A percentile compares a stretch with the other conserved stretches of the same genome.
phyloP scores from a whole-genome alignment of 163 green algal genomes.

The Trebouxiophyceae sp. region DNA sequence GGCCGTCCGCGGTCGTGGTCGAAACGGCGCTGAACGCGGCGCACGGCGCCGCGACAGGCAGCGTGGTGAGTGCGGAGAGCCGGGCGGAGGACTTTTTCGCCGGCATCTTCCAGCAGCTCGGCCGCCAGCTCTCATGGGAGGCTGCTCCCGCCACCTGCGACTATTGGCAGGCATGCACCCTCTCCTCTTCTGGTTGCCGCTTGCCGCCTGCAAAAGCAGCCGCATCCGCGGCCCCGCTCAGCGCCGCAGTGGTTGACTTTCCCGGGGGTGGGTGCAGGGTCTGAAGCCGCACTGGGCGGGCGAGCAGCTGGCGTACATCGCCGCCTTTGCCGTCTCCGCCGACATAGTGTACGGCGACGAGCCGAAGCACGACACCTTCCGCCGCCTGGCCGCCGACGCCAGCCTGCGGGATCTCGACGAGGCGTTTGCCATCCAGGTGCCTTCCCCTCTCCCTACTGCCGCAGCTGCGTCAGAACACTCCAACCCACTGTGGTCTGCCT shows the following conservation, averaged over 20 bases:
- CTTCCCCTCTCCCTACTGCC: neutral
- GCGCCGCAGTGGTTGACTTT: neutral
- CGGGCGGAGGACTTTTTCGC: slow-evolving; percentile 19
- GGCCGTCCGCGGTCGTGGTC: slow-evolving; percentile 51
- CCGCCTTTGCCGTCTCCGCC: slow-evolving; percentile 45
- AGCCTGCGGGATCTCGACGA: slow-evolving; percentile 31
- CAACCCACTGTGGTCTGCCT: too few species aligned
- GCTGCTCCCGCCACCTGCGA: neutral
- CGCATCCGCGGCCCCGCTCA: too few species aligned
- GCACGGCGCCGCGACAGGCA: slow-evolving; percentile 47
- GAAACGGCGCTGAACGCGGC: slow-evolving; percentile 56
- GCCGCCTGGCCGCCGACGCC: slow-evolving; percentile 19
- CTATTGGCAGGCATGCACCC: slow-evolving; percentile 14
- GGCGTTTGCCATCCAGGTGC: slow-evolving; percentile 16
- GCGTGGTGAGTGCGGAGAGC: neutral
- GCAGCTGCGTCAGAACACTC: too few species aligned
- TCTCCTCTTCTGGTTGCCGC: neutral
- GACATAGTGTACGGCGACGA: slow-evolving; percentile 63
- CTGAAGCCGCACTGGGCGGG: slow-evolving; percentile 39
- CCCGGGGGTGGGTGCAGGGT: slow-evolving; percentile 6
- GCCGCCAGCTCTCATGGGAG: slow-evolving; percentile 12
- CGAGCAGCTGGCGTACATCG: slow-evolving; percentile 74
- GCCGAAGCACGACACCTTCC: slow-evolving; percentile 68
- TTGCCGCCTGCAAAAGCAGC: too few species aligned
- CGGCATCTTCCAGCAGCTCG: slow-evolving; percentile 39